These are phyloP conservation scores for Pyrenula aspistea DNA, from an alignment of 495 filamentous ascomycete species.

Conservation along the genomic window DNA sequence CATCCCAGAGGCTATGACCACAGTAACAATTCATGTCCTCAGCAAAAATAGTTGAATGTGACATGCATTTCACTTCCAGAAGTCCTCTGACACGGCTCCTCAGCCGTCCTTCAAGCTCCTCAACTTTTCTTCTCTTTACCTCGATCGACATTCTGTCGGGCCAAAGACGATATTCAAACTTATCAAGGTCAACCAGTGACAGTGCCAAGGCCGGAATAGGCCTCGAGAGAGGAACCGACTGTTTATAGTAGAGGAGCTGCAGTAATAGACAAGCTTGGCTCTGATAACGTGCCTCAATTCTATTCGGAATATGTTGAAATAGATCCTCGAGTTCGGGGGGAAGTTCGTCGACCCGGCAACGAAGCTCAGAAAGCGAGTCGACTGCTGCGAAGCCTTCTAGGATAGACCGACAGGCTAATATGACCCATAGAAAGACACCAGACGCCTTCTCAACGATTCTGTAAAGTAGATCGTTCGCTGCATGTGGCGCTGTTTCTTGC, in stretches of 20 bases:
- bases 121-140: background rate
- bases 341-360: constrained; percentile 10
- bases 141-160: background rate
- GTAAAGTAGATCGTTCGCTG: background rate
- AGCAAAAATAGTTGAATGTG: background rate
- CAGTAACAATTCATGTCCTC: background rate
- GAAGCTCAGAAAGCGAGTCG: constrained; percentile 9
- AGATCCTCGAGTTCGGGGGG: constrained; percentile 15
- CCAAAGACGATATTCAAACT: background rate
- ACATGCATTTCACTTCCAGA: constrained; percentile 2
- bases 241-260: background rate
- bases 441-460: constrained; percentile 17
- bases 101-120: constrained; percentile 6
- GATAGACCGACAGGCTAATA: constrained; percentile 11
- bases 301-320: constrained; percentile 14
- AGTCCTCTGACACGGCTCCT: constrained; percentile 11
- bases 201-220: background rate
- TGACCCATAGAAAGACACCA: constrained; percentile 32
- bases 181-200: background rate
- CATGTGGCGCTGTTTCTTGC: constrained; percentile 1
- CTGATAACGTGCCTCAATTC: constrained; percentile 2
- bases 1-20: background rate
- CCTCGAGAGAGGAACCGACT: background rate
- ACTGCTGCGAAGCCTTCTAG: constrained; percentile 6
- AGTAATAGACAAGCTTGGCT: background rate